Conservation (phyloP, 2,329 filamentous ascomycete genomes). For the Parastagonospora avenae region DNA sequence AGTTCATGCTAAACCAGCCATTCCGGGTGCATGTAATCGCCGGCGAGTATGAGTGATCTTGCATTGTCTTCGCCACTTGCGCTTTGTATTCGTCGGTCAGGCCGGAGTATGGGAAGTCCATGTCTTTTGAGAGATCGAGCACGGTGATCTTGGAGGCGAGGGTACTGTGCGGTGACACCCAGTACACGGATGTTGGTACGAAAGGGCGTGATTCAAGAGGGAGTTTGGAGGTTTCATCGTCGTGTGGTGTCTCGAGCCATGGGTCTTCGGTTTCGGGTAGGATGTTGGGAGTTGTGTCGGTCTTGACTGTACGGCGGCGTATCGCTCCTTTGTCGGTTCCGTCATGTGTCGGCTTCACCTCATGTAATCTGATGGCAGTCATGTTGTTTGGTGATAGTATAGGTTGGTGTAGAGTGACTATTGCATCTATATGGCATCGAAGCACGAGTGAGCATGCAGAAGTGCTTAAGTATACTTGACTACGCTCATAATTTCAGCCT, state of each 20-base stretch:
- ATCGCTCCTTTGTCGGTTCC: conserved; percentile 4
- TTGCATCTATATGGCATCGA: not conserved
- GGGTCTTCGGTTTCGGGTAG: conserved; percentile 6
- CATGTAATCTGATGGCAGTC: conserved; percentile 24
- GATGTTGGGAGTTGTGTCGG: not conserved
- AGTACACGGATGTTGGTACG: conserved; percentile 24
- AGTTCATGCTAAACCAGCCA: conserved; percentile 21
- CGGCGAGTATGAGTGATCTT: conserved; percentile 26
- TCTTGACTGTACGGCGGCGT: conserved; percentile 14
- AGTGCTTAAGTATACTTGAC: conserved; percentile 3
- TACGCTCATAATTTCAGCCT: not conserved
- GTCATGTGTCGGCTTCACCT: conserved; percentile 9
- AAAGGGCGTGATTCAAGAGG: conserved; percentile 21
- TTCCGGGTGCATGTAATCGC: conserved; percentile 12
- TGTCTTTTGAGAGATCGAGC: conserved; percentile 23
- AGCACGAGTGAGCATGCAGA: not conserved
- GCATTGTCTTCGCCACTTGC: conserved; percentile 18
- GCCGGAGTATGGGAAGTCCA: conserved; percentile 20
- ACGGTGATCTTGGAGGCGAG: conserved; percentile 23
- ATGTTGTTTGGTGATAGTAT: conserved; percentile 14
- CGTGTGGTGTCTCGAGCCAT: conserved; percentile 19
- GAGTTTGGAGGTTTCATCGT: conserved; percentile 6
- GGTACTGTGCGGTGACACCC: conserved; percentile 25
- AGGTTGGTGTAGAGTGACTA: not conserved
- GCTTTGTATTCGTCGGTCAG: conserved; percentile 24